phyloP scores from a whole-genome alignment of 192 early-diverging fungal species.

The Umbelopsis vinacea region DNA sequence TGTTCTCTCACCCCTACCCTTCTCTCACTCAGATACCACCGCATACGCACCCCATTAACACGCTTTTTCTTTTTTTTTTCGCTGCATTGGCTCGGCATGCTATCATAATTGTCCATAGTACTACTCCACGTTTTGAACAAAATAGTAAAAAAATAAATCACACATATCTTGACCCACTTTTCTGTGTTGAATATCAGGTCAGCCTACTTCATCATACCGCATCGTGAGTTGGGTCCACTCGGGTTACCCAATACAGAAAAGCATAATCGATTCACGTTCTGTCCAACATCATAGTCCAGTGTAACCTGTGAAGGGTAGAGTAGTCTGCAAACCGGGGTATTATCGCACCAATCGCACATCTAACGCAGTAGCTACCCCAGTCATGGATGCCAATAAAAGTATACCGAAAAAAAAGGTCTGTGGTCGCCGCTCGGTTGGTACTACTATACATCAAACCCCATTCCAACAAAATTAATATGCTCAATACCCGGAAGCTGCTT shows the following conservation, averaged over 20 bases:
- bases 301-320: background rate
- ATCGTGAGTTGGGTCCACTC: background rate
- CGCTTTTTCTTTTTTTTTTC: background rate
- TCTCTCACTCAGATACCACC: background rate
- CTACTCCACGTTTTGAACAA: background rate
- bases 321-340: background rate
- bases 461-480: too few species aligned
- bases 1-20: background rate
- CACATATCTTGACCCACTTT: background rate
- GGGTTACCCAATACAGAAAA: background rate
- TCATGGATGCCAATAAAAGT: too few species aligned
- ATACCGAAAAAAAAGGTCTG: too few species aligned
- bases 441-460: too few species aligned
- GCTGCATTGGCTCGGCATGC: background rate
- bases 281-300: background rate
- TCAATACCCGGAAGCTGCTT: too few species aligned
- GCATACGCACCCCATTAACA: background rate
- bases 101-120: conserved; percentile 8
- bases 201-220: background rate
- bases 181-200: background rate
- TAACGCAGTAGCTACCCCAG: too few species aligned
- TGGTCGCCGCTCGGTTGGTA: too few species aligned
- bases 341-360: too few species aligned
- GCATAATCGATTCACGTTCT: background rate
- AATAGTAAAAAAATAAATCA: conserved; percentile 1